phyloP scores from a whole-genome alignment of 2,329 filamentous ascomycete genomes.

The Diplodia corticola region DNA sequence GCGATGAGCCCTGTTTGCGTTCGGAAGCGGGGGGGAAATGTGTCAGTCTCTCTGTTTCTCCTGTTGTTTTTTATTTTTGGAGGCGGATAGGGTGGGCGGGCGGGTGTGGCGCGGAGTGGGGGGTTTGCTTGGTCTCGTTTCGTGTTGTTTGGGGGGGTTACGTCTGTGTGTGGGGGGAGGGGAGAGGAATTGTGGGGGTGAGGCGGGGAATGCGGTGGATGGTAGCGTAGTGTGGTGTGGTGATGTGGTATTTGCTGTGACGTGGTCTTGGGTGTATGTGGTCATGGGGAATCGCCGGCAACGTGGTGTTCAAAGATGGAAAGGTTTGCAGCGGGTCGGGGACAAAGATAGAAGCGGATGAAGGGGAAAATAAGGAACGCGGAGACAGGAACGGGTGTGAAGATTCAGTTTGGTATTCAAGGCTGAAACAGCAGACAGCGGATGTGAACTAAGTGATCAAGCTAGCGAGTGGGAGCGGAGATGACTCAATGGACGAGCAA shows the following conservation, averaged over 20 bases:
- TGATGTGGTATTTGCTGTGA: not conserved
- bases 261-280: not conserved
- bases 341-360: conserved; percentile 12
- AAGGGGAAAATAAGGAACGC: not conserved
- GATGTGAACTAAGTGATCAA: not conserved
- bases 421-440: not conserved
- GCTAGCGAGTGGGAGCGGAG: not conserved
- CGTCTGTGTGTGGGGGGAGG: not conserved
- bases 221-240: not conserved
- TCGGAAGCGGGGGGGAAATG: not conserved
- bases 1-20: conserved; percentile 64
- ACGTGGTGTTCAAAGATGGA: conserved; percentile 14
- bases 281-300: not conserved
- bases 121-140: not conserved
- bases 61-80: not conserved
- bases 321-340: not conserved
- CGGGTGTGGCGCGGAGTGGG: too few relatives aligned
- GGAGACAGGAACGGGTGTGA: not conserved
- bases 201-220: not conserved
- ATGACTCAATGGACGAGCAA: not conserved
- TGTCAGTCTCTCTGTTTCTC: not conserved
- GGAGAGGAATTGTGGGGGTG: not conserved
- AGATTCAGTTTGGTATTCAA: not conserved
- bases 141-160: not conserved
- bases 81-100: too few relatives aligned